These are phyloP conservation scores for Exophiala mesophila DNA, from an alignment of 2,329 filamentous ascomycete genomes.

Conservation along the genomic window DNA sequence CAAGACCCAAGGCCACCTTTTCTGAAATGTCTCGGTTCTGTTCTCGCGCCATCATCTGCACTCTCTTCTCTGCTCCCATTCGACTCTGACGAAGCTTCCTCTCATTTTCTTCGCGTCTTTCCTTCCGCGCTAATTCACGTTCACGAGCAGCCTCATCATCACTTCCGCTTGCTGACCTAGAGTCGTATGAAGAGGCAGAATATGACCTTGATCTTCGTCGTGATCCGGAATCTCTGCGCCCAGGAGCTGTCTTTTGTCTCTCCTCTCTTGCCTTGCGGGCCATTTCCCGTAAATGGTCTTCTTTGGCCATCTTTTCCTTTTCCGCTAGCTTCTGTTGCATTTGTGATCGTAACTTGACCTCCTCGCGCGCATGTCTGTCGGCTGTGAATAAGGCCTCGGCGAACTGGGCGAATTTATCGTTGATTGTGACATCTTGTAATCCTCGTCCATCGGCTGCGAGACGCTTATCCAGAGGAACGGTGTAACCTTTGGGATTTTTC, in stretches of 20 bases:
- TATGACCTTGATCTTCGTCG: constrained; percentile 26
- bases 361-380: constrained; percentile 88
- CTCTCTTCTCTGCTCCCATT: constrained; percentile 88
- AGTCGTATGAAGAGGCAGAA: constrained; percentile 37
- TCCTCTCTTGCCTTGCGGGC: constrained; percentile 91
- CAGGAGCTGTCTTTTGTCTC: constrained; percentile 42
- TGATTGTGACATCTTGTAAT: constrained; percentile 89
- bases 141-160: constrained; percentile 69
- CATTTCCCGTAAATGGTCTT: constrained; percentile 80
- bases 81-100: constrained; percentile 85
- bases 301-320: constrained; percentile 92
- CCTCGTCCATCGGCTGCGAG: constrained; percentile 88
- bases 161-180: constrained; percentile 44
- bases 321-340: constrained; percentile 97
- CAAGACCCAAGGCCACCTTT: constrained; percentile 88
- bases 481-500: constrained; percentile 99
- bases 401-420: constrained; percentile 97
- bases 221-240: constrained; percentile 39
- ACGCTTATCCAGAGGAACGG: constrained; percentile 90
- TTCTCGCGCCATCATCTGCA: constrained; percentile 90
- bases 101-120: constrained; percentile 76
- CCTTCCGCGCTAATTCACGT: constrained; percentile 70
- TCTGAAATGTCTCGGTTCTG: constrained; percentile 96
- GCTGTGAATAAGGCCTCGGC: constrained; percentile 91
- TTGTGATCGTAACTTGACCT: constrained; percentile 82